phyloP scores from a whole-genome alignment of 352 stramenopile genomes.

The Globisporangium paddicum region DNA sequence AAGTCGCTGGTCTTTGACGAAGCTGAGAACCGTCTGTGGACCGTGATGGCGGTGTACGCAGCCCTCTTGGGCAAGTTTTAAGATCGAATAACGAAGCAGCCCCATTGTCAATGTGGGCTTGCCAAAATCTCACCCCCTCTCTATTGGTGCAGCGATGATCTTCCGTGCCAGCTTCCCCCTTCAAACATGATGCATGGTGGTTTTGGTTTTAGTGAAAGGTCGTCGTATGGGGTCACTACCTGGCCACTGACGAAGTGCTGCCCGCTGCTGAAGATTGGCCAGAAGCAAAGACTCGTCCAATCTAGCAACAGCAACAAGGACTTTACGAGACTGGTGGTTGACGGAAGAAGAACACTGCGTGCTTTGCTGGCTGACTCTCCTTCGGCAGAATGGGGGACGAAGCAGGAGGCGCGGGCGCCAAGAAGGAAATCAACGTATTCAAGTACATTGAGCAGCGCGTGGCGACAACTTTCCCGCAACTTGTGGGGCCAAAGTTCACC shows the following conservation, averaged over 20 bases:
- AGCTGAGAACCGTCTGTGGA: slow-evolving; percentile 98
- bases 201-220: slow-evolving; percentile 6
- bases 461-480: slow-evolving; percentile 50
- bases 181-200: neutral
- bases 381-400: slow-evolving; percentile 44
- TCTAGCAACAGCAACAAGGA: neutral
- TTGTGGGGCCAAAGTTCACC: slow-evolving; percentile 69
- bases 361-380: slow-evolving; percentile 7
- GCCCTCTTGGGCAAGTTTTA: slow-evolving; percentile 62
- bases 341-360: neutral
- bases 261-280: neutral
- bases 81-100: neutral
- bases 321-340: neutral
- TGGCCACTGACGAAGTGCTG: neutral
- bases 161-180: neutral
- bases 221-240: neutral
- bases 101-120: neutral
- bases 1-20: slow-evolving; percentile 96
- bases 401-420: slow-evolving; percentile 23
- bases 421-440: slow-evolving; percentile 70
- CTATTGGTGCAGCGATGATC: neutral
- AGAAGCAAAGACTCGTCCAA: slow-evolving; percentile 6
- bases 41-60: slow-evolving; percentile 95
- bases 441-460: slow-evolving; percentile 86
- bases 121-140: neutral